Evolutionary conservation across 2,329 filamentous ascomycete species (phyloP), one percentile per base, ranked within the genome.

Genomic region (Chaetomium sp.): DNA sequence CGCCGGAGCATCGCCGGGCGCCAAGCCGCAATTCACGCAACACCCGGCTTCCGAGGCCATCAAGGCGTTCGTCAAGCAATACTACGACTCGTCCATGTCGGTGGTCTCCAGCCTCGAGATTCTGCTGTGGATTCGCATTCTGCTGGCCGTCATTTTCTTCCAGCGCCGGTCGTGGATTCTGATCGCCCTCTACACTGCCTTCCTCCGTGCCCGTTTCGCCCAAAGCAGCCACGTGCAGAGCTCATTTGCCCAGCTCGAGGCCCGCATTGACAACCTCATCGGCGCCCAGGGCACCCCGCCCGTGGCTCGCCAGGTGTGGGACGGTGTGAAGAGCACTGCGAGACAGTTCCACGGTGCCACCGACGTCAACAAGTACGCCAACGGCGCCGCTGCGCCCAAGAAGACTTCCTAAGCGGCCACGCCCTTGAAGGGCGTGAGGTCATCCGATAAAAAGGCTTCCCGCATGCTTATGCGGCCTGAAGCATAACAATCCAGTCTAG

Each of bases 81-180:
- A 98, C 86, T 99, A 99, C 76, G 95, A 99, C 77, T 81, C 87
- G 67, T 96, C 92, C 78, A 99, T 99, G 95, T 91, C 90, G 64
- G 82, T 98, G 67, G 95, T 99, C 35, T 90, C 94, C 45, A 82
- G 84, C 55, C 90, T 99, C 65, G 95, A 99, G 82, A 92, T 98
- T 71, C 80, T 86, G 49, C 87, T 98, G 66, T 96, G 93, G 89
- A 81, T 90, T 78, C 92, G 95, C 74, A 81, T 99, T 62, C 75
- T 96, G 57, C 79, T 93, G 62, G 90, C 91, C 35, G 92, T 92
- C 67, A 80, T 98, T 68, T 83, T 96, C 71, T 98, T 98, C 86
- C 88, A 89, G 80, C 92, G 90, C 77, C 90, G 92, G 71, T 95
- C 92, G 68, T 97, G 94, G 92, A 88, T 97, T 74, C 83, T 98